Evolutionary conservation across 345 rosid species (phyloP).

Genomic region (Gossypium australe): DNA sequence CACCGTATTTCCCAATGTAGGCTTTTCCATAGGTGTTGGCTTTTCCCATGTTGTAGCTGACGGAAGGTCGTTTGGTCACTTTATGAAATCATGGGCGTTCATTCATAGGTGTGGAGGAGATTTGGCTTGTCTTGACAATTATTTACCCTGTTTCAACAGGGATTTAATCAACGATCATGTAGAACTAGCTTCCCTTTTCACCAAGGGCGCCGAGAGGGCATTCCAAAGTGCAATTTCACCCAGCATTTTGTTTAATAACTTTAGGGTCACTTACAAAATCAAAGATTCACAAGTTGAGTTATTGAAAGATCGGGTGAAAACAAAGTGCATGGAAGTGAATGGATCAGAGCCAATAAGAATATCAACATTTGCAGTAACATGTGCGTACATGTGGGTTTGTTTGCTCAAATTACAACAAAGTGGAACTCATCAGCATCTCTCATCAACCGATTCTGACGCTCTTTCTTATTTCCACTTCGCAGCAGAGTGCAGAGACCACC

Average conservation of each 20-base stretch:
- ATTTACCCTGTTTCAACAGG: conserved; percentile 21
- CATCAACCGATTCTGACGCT: neutral
- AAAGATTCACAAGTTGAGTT: conserved; percentile 17
- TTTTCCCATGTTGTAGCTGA: conserved; percentile 38
- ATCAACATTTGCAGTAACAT: conserved; percentile 2
- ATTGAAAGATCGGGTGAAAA: conserved; percentile 23
- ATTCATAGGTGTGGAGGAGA: neutral
- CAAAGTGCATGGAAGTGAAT: conserved; percentile 2
- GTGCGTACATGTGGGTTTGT: conserved; percentile 11
- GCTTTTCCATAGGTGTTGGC: neutral
- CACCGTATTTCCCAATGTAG: conserved; percentile 26
- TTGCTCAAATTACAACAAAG: neutral
- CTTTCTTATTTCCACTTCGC: neutral
- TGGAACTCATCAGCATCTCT: neutral
- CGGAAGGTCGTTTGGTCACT: conserved; percentile 31
- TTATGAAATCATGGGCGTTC: conserved; percentile 34
- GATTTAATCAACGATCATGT: conserved; percentile 18
- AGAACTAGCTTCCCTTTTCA: conserved; percentile 23
- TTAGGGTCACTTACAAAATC: conserved; percentile 26
- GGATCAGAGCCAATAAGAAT: neutral
- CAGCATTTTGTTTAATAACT: neutral
- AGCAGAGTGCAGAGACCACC: conserved; percentile 4
- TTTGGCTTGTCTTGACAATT: neutral
- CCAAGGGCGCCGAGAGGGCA: conserved; percentile 18
- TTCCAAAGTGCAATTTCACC: neutral